Evolutionary conservation across 1,139 yeast species (phyloP).

Genomic region (Yamadazyma jaroonii): DNA sequence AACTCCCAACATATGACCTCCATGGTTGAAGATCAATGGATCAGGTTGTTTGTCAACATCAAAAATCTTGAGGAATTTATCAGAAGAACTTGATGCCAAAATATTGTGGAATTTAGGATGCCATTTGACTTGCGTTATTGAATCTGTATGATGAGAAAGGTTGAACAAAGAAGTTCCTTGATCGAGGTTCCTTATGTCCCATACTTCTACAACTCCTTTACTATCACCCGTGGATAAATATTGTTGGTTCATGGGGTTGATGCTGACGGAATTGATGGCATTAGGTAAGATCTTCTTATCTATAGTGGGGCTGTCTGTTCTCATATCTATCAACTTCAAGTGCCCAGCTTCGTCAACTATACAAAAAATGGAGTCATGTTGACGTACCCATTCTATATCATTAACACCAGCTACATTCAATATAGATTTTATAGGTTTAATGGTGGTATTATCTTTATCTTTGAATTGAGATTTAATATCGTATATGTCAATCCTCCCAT

Average conservation of each 20-base stretch:
- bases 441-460: slow-evolving; percentile 7
- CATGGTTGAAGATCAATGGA: slow-evolving; percentile 67
- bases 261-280: slow-evolving; percentile 65
- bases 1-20: slow-evolving; percentile 88
- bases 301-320: slow-evolving; percentile 22
- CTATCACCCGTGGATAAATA: slow-evolving; percentile 71
- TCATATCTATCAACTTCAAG: slow-evolving; percentile 50
- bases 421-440: slow-evolving; percentile 7
- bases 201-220: slow-evolving; percentile 54
- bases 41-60: slow-evolving; percentile 46
- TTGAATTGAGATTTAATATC: slow-evolving; percentile 28
- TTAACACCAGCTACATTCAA: slow-evolving; percentile 45
- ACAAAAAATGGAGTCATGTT: slow-evolving; percentile 56
- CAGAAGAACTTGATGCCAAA: slow-evolving; percentile 72
- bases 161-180: slow-evolving; percentile 15
- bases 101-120: slow-evolving; percentile 61
- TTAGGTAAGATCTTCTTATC: slow-evolving; percentile 30
- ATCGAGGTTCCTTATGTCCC: slow-evolving; percentile 64
- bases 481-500: slow-evolving; percentile 32
- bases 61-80: slow-evolving; percentile 69
- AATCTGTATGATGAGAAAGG: slow-evolving; percentile 43
- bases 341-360: slow-evolving; percentile 57
- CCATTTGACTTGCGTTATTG: slow-evolving; percentile 76
- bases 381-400: slow-evolving; percentile 58
- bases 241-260: slow-evolving; percentile 52